Percentiles rank a stretch among this genome's conserved stretches.
phyloP scores from a whole-genome alignment of 2,329 filamentous ascomycete genomes.

The Colletotrichum musicola region DNA sequence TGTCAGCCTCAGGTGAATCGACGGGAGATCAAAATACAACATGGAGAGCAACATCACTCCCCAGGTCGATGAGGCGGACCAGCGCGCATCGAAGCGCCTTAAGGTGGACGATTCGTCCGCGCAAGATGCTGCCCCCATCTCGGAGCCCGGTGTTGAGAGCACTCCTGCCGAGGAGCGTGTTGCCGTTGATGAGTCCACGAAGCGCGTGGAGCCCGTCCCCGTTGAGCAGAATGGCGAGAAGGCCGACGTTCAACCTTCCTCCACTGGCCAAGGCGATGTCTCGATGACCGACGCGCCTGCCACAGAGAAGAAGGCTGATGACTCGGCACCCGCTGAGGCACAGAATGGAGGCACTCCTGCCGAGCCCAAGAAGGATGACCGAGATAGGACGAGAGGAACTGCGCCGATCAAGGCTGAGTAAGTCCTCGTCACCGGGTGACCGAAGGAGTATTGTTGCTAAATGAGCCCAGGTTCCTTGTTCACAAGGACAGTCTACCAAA shows the following conservation, averaged over 20 bases:
- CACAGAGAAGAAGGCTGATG: conserved; percentile 2
- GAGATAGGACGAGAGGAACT: conserved; percentile 44
- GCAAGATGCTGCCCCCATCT: conserved; percentile 1
- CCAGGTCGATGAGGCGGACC: conserved; percentile 34
- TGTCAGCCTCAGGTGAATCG: neutral
- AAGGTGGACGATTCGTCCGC: conserved; percentile 39
- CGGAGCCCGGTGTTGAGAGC: neutral
- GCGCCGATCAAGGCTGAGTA: conserved; percentile 55
- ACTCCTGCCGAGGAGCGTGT: conserved; percentile 21
- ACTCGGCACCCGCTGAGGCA: conserved; percentile 2
- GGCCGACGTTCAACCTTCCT: neutral
- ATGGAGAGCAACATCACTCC: conserved; percentile 28
- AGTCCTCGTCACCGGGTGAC: conserved; percentile 32
- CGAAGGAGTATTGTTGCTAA: conserved; percentile 13
- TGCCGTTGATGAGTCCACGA: conserved; percentile 29
- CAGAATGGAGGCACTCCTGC: conserved; percentile 28
- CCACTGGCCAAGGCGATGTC: conserved; percentile 17
- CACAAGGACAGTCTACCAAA: conserved; percentile 57
- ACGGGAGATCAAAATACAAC: neutral
- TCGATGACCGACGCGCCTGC: conserved; percentile 28
- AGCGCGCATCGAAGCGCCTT: conserved; percentile 43
- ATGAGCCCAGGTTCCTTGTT: conserved; percentile 49
- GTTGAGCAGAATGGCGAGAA: conserved; percentile 32
- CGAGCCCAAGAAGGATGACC: conserved; percentile 35
- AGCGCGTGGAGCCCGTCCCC: conserved; percentile 23